phyloP scores from a whole-genome alignment of 139 green algal genomes.

The Chloropicon primus region DNA sequence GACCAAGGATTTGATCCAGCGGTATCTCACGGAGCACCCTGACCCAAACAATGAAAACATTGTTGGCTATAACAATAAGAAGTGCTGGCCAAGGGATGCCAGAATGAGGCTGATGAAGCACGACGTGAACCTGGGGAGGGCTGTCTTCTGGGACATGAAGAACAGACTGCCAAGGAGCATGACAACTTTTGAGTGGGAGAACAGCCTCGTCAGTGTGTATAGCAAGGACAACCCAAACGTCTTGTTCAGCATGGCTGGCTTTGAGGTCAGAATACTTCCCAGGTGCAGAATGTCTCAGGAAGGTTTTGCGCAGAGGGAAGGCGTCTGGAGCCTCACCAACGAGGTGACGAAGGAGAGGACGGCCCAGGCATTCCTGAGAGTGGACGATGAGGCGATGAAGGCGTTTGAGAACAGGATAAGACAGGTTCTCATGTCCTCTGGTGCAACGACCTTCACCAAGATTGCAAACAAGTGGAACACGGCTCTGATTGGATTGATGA shows the following conservation, averaged over 20 bases:
- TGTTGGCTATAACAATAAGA: conserved; percentile 99
- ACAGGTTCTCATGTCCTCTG: conserved; percentile 91
- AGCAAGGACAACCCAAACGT: conserved; percentile 97
- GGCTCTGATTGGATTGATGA: conserved; percentile 95
- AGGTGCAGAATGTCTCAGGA: conserved; percentile 80
- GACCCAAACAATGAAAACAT: conserved; percentile 99
- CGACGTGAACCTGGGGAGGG: conserved; percentile 97
- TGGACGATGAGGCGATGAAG: conserved; percentile 97
- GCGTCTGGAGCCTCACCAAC: conserved; percentile 97
- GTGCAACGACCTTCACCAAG: conserved; percentile 98
- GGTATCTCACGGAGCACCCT: conserved; percentile 97
- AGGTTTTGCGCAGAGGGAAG: conserved; percentile 81
- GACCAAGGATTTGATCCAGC: conserved; percentile 77
- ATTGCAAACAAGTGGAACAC: conserved; percentile 99
- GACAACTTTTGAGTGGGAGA: conserved; percentile 97
- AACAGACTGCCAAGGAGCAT: conserved; percentile 72
- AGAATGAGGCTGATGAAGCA: conserved; percentile 99
- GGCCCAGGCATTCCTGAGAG: conserved; percentile 43
- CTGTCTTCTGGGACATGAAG: conserved; percentile 94
- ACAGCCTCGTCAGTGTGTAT: conserved; percentile 90
- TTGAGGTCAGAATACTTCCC: conserved; percentile 95
- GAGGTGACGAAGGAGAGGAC: conserved; percentile 93
- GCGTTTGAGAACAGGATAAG: conserved; percentile 87
- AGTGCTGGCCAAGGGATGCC: conserved; percentile 95
- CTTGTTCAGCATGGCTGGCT: conserved; percentile 94